phyloP scores from a whole-genome alignment of 371 early-diverging fungal genomes.

The Mortierella sp. region DNA sequence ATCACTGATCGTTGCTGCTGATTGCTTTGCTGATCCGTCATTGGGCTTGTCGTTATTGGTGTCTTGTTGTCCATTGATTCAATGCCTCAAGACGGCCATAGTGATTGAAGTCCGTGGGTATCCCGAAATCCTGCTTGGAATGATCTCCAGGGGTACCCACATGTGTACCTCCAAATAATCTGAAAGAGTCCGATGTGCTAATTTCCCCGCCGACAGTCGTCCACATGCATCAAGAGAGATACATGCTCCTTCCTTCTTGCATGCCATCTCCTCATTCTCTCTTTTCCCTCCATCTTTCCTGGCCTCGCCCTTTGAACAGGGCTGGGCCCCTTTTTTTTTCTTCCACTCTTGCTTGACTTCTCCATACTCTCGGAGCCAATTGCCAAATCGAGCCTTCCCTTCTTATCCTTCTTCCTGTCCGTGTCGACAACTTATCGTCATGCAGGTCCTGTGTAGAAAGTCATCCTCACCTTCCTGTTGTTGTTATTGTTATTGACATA shows the following conservation, averaged over 20 bases:
- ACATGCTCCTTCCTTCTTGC: background rate
- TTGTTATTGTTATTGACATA: background rate
- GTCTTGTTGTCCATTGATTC: too few relatives aligned
- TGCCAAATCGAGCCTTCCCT: constrained; percentile 8
- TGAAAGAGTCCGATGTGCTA: too few relatives aligned
- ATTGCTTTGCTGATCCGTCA: too few relatives aligned
- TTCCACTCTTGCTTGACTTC: background rate
- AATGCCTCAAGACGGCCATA: too few relatives aligned
- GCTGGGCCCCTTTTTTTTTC: background rate
- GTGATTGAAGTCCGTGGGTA: too few relatives aligned
- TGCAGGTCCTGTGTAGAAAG: background rate
- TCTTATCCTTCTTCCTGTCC: background rate
- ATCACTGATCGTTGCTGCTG: too few relatives aligned
- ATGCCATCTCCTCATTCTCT: background rate
- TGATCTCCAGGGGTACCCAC: too few relatives aligned
- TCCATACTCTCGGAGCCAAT: constrained; percentile 3
- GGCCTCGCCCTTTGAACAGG: background rate
- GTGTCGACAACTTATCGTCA: background rate
- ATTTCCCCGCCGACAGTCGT: too few relatives aligned
- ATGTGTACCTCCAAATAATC: too few relatives aligned
- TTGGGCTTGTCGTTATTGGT: too few relatives aligned
- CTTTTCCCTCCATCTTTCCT: background rate
- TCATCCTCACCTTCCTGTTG: background rate
- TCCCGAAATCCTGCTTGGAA: too few relatives aligned
- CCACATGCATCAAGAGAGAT: too few relatives aligned